phyloP scores from a whole-genome alignment of 2,329 filamentous ascomycete genomes.

The Thelonectria rubi region DNA sequence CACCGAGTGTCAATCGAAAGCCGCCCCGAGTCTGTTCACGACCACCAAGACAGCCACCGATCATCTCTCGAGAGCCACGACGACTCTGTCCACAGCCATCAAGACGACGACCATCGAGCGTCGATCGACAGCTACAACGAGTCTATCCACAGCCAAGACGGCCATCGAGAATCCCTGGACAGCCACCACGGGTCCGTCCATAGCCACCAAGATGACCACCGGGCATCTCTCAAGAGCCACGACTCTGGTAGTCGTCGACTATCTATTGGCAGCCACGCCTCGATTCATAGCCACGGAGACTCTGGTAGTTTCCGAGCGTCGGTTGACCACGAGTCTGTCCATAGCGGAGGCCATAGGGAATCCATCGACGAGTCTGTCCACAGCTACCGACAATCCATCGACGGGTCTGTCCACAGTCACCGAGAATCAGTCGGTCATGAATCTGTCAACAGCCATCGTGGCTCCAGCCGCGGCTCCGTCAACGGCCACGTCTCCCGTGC shows the following conservation, averaged over 20 bases:
- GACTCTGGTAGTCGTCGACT: neutral
- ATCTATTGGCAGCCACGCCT: constrained; percentile 3
- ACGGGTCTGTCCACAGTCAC: neutral
- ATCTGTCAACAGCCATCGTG: constrained; percentile 5
- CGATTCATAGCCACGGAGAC: constrained; percentile 5
- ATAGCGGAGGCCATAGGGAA: constrained; percentile 18
- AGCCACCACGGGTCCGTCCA: neutral
- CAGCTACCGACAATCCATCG: neutral
- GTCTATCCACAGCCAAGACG: neutral
- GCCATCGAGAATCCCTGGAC: neutral
- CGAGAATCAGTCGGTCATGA: constrained; percentile 7
- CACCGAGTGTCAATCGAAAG: too few relatives aligned
- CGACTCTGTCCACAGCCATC: neutral
- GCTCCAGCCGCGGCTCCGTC: constrained; percentile 5
- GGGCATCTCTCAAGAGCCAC: neutral
- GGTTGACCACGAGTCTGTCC: constrained; percentile 5
- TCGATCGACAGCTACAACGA: neutral
- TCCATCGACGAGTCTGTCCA: neutral
- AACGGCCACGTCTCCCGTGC: constrained; percentile 11
- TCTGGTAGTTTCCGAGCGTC: neutral
- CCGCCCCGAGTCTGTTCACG: too few relatives aligned
- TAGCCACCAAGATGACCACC: neutral
- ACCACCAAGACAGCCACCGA: too few relatives aligned
- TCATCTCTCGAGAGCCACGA: constrained; percentile 1
- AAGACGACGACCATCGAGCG: neutral